Evolutionary conservation across 345 rosid species (phyloP).

Genomic region (Salix brachista): DNA sequence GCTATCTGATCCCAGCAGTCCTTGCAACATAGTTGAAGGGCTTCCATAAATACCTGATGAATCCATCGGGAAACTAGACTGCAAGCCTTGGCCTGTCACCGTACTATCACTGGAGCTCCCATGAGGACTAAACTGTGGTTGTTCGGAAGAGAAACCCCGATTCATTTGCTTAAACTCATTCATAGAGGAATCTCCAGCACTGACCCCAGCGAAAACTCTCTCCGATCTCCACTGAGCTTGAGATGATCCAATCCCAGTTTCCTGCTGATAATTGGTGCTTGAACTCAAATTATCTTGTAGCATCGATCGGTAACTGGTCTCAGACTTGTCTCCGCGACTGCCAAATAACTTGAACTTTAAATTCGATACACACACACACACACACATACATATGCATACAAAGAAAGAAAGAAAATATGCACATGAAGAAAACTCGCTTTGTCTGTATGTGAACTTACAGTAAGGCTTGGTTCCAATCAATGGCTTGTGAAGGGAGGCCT

Average conservation of each 20-base stretch:
- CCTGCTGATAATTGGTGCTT: constrained; percentile 39
- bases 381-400: background rate
- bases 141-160: constrained; percentile 59
- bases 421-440: background rate
- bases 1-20: constrained; percentile 42
- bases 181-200: constrained; percentile 20
- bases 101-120: constrained; percentile 62
- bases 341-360: constrained; percentile 5
- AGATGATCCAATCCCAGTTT: constrained; percentile 40
- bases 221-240: constrained; percentile 41
- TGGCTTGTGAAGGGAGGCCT: constrained; percentile 77
- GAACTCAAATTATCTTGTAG: constrained; percentile 64
- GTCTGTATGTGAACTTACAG: constrained; percentile 40
- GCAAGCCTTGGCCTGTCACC: constrained; percentile 52
- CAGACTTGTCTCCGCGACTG: constrained; percentile 64
- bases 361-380: background rate
- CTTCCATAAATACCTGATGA: constrained; percentile 45
- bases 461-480: constrained; percentile 84
- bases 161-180: constrained; percentile 40
- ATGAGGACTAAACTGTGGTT: constrained; percentile 55
- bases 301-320: constrained; percentile 60
- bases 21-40: constrained; percentile 50
- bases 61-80: constrained; percentile 46
- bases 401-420: background rate
- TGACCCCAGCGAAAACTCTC: constrained; percentile 10